Percentiles rank a stretch among this genome's conserved stretches.
Evolutionary conservation across 176 grass and related monocot species (phyloP).

Genomic region (Rhynchospora breviuscula): DNA sequence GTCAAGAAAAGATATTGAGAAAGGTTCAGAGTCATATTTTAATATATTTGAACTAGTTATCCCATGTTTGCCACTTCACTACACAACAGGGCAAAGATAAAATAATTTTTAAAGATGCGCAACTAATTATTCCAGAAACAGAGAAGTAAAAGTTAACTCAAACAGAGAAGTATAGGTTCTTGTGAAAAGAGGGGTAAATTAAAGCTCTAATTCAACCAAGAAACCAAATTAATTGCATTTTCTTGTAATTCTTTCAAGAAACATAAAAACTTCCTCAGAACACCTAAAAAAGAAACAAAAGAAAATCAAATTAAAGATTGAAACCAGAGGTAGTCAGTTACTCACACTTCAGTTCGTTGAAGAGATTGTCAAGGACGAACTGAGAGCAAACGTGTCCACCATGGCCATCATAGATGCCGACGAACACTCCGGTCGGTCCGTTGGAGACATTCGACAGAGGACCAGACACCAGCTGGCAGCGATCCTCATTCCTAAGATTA

Average conservation of each 20-base stretch:
- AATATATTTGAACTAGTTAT: no score
- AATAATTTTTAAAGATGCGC: no score
- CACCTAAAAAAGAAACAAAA: background rate
- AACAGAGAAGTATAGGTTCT: no score
- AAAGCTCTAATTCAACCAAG: background rate
- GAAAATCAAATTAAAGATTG: background rate
- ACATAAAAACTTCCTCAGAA: background rate
- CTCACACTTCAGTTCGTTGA: slow-evolving; percentile 24
- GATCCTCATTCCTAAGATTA: slow-evolving; percentile 31
- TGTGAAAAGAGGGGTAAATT: background rate
- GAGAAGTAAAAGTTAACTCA: no score
- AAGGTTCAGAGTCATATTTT: no score
- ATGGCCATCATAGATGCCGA: slow-evolving; percentile 45
- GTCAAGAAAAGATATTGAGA: no score
- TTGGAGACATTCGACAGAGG: background rate
- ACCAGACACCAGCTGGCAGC: slow-evolving; percentile 27
- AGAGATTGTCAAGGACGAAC: slow-evolving; percentile 34
- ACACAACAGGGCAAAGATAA: no score
- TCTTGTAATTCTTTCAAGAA: no score
- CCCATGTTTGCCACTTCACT: no score
- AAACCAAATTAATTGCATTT: background rate
- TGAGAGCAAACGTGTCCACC: slow-evolving; percentile 30
- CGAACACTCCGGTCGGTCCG: background rate
- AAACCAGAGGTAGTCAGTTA: background rate
- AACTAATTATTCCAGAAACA: no score